Base-by-base conservation (phyloP, 345 rosid species). In the Eucalyptus brandiana region DNA sequence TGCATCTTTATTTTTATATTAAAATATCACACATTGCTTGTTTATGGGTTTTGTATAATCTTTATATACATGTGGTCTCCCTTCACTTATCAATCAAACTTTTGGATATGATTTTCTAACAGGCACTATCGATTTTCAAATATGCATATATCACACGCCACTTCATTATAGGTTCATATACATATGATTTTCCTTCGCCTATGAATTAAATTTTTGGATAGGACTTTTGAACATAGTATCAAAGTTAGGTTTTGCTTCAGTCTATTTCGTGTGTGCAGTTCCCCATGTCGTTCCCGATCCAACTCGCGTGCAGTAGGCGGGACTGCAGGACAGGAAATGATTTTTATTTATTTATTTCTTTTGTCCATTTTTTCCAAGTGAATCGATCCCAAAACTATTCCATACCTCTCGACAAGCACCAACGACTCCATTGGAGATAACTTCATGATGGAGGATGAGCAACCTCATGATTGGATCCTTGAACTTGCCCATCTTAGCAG, bases 401-500 rank as follows among this genome's bases (percentile, higher is more conserved):
- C 83, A 76, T 76, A 3, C 83, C 83, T 76, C 47, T 37, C 24
- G 83, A 40, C 28, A 12, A 76, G 47, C 47, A 19, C 83, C 47
- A 42, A 76, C 83, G 15, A 76, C 83, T 76, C 83, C 83, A 37
- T 12, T 76, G 47, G 83, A 76, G 83, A 76, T 76, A 37, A 24
- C 47, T 76, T 76, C 83, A 5, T 21, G 45, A 76, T 6, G 47
- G 47, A 21, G 83, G 83, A 40, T 21, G 30, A 40, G 83, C 47
- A 40, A 40, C 45, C 47, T 40, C 83, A 76, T 48, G 15, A 9
- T 89, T 80, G 89, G 92, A 94, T 94, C 94, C 93, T 95, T 96
- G 98, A 96, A 96, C 93, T 92, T 95, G 95, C 94, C 96, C 97
- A 92, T 92, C 89, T 93, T 86, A 90, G 88, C 90, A 93, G 58